Evolutionary conservation across 2,329 filamentous ascomycete species (phyloP).

Genomic region (Kalmusia sp.): DNA sequence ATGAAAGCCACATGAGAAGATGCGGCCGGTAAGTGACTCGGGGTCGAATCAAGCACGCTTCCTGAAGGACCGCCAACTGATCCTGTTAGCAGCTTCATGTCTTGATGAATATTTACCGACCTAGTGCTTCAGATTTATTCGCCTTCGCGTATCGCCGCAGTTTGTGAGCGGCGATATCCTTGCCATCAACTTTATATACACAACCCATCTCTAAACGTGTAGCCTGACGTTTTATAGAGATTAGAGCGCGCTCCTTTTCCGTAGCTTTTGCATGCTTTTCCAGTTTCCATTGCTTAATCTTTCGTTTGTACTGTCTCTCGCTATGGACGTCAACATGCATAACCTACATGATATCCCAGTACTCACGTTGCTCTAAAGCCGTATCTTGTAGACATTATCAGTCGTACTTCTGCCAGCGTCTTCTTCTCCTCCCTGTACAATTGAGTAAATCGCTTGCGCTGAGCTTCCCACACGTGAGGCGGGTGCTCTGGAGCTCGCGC

Average conservation of each 20-base stretch:
- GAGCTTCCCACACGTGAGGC: slow-evolving; percentile 5
- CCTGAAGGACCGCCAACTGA: background rate
- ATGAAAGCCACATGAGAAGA: background rate
- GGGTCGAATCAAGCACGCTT: background rate
- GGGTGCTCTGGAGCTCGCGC: slow-evolving; percentile 3
- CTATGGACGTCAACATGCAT: background rate
- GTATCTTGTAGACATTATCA: background rate
- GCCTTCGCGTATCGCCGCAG: background rate
- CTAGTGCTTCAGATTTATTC: background rate
- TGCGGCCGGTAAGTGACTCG: background rate
- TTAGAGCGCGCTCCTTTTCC: slow-evolving; percentile 2
- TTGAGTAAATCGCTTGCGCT: background rate
- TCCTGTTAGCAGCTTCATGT: background rate
- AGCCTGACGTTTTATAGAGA: background rate
- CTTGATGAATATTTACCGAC: background rate
- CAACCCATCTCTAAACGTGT: background rate
- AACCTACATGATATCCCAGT: background rate
- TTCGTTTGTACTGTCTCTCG: slow-evolving; percentile 8
- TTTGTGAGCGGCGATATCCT: slow-evolving; percentile 6
- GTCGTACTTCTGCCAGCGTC: background rate
- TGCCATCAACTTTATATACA: slow-evolving; percentile 2
- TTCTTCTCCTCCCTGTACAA: slow-evolving; percentile 2
- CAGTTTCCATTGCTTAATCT: slow-evolving; percentile 4
- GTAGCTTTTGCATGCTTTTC: slow-evolving; percentile 1
- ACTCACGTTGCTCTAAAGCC: slow-evolving; percentile 5